Percentiles rank a stretch among this genome's conserved stretches.
phyloP scores from a whole-genome alignment of 257 asterid species.

The Lavandula angustifolia region DNA sequence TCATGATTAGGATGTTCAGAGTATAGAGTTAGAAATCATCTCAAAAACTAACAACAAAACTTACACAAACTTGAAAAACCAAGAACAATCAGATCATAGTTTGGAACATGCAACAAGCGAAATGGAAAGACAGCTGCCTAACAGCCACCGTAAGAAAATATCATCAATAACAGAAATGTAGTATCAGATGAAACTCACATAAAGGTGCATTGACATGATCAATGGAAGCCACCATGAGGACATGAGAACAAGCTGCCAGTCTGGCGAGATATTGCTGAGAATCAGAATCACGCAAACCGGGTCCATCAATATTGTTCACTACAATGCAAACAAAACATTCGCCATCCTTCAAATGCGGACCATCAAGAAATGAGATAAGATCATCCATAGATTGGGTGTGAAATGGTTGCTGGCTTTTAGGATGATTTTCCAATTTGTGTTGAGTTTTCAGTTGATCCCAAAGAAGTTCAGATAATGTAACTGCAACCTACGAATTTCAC shows the following conservation, averaged over 20 bases:
- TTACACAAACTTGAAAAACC: no score
- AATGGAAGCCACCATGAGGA: slow-evolving; percentile 79
- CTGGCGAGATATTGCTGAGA: slow-evolving; percentile 81
- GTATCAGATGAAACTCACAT: slow-evolving; percentile 54
- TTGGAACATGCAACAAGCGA: slow-evolving; percentile 1
- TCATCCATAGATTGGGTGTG: slow-evolving; percentile 76
- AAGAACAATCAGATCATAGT: not conserved
- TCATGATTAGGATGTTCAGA: no score
- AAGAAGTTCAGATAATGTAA: slow-evolving; percentile 72
- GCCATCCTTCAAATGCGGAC: slow-evolving; percentile 50
- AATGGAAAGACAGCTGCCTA: not conserved
- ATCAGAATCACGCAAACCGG: slow-evolving; percentile 81
- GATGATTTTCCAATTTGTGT: slow-evolving; percentile 40
- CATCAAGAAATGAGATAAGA: slow-evolving; percentile 68
- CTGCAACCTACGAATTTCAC: slow-evolving; percentile 57
- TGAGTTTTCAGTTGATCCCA: slow-evolving; percentile 75
- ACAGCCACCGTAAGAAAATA: not conserved
- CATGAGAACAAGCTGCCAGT: slow-evolving; percentile 80
- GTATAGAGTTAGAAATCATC: no score
- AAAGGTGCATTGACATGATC: slow-evolving; percentile 91
- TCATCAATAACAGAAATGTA: not conserved
- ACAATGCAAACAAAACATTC: slow-evolving; percentile 67
- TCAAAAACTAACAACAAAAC: no score
- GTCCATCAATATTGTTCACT: slow-evolving; percentile 88
- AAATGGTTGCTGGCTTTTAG: slow-evolving; percentile 64